Evolutionary conservation across 1,139 yeast genomes (phyloP).

Genomic region (Pichia sorboxylosa): DNA sequence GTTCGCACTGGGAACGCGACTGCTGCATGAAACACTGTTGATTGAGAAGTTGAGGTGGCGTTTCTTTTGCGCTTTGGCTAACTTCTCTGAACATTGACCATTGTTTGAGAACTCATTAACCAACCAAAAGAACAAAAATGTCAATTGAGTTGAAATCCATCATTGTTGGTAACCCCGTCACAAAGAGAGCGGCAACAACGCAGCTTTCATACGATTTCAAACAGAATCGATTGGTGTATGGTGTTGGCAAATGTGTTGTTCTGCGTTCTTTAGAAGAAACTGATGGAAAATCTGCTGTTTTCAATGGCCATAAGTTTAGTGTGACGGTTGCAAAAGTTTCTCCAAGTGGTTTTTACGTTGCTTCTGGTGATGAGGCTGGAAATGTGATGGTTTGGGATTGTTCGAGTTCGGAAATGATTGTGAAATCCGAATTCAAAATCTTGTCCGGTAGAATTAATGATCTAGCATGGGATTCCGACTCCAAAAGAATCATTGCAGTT

Average conservation of each 20-base stretch:
- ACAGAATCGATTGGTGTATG: slow-evolving; percentile 63
- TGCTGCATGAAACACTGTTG: too few species aligned
- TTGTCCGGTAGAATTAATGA: slow-evolving; percentile 76
- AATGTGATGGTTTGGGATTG: slow-evolving; percentile 83
- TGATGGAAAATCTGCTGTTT: slow-evolving; percentile 28
- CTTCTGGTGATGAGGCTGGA: slow-evolving; percentile 87
- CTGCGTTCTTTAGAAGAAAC: slow-evolving; percentile 52
- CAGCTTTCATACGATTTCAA: slow-evolving; percentile 64
- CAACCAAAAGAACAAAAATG: too few species aligned
- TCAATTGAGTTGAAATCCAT: slow-evolving; percentile 17
- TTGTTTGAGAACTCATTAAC: too few species aligned
- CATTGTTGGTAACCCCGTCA: slow-evolving; percentile 73
- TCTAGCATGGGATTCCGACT: slow-evolving; percentile 89
- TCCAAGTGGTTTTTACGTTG: slow-evolving; percentile 82
- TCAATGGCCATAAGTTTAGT: slow-evolving; percentile 50
- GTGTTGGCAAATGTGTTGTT: slow-evolving; percentile 70
- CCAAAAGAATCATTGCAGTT: slow-evolving; percentile 76
- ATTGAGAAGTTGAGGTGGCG: too few species aligned
- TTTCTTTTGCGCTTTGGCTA: too few species aligned
- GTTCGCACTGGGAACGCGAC: too few species aligned
- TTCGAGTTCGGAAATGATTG: slow-evolving; percentile 43
- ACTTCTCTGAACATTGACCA: too few species aligned
- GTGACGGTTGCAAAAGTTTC: slow-evolving; percentile 81
- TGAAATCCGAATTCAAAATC: slow-evolving; percentile 69
- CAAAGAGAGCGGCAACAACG: slow-evolving; percentile 58